phyloP scores from a whole-genome alignment of 2,329 filamentous ascomycete genomes.

The Camptophora hylomeconis region DNA sequence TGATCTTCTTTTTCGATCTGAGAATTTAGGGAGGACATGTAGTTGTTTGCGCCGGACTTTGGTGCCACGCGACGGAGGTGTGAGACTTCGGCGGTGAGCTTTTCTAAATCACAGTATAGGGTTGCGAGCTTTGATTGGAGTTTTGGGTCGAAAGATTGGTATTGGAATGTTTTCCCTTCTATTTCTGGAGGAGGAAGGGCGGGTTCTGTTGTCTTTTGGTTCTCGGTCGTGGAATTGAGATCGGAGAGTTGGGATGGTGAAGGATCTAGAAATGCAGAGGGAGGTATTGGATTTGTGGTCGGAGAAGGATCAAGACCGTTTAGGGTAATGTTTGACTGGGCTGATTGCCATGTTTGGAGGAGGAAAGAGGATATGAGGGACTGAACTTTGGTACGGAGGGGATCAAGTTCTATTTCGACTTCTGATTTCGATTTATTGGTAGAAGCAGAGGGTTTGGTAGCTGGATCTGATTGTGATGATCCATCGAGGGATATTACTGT shows the following conservation, averaged over 20 bases:
- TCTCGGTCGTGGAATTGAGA: slow-evolving; percentile 1
- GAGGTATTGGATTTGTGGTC: slow-evolving; percentile 8
- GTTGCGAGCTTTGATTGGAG: slow-evolving; percentile 30
- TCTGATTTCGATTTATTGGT: not conserved
- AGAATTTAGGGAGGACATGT: slow-evolving; percentile 23
- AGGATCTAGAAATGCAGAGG: slow-evolving; percentile 1
- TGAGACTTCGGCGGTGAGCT: slow-evolving; percentile 33
- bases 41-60: slow-evolving; percentile 25
- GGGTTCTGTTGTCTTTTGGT: slow-evolving; percentile 1
- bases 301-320: slow-evolving; percentile 32
- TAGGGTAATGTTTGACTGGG: slow-evolving; percentile 32
- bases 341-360: slow-evolving; percentile 29
- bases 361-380: slow-evolving; percentile 27
- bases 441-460: not conserved
- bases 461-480: slow-evolving; percentile 18
- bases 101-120: slow-evolving; percentile 35
- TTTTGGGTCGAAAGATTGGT: slow-evolving; percentile 31
- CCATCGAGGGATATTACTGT: slow-evolving; percentile 31
- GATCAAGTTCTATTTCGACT: slow-evolving; percentile 11
- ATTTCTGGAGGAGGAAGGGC: slow-evolving; percentile 13
- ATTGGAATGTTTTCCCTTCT: slow-evolving; percentile 30
- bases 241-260: slow-evolving; percentile 14
- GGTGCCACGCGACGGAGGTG: slow-evolving; percentile 33
- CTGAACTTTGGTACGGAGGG: slow-evolving; percentile 13
- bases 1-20: slow-evolving; percentile 29